Evolutionary conservation across 2,329 filamentous ascomycete genomes (phyloP), one percentile per base, ranked within the genome.

Genomic region (Aspergillus ruber): DNA sequence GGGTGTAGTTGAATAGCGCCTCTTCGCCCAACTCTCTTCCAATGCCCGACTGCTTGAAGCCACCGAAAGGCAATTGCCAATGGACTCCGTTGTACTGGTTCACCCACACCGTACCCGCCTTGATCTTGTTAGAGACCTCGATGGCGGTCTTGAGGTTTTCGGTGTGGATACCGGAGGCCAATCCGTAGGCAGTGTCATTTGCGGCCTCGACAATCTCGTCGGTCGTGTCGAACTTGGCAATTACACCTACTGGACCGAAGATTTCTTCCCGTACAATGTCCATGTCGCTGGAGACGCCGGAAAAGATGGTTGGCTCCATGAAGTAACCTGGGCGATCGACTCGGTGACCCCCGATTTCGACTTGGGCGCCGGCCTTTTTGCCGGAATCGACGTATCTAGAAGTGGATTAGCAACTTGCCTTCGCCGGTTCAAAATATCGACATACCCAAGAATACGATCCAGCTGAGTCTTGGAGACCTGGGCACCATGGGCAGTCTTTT

Each of bases 21-120:
- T 75, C 73, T 58, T 78, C 74, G 5, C 76, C 75, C 29, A 78
- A 56, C 60, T 79, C 77, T 33, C 75, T 57, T 18, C 77, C 77
- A 57, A 78, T 76, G 1, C 77, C 77, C 51, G 66, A 72, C 60
- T 76, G 72, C 63, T 80, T 80, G 12, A 76, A 74, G n/a, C 66
- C 66, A 17, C 66, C 65, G 48, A 65, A 67, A 0, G 65, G 63
- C 15, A 63, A 56, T 10, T 58, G 49, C 44, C 56, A 50, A 46
- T 68, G 59, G 29, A 50, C 58, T 41, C 63, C 60, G 42, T 57
- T 57, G 42, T 52, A 56, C 33, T 54, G 61, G 50, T 67, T 66
- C 40, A 68, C 58, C 61, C 63, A 67, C 9, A 68, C 64, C 56
- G 62, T 66, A 15, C 65, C 65, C n/a, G 64, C 60, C 50, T 67